A percentile compares a stretch with the other conserved stretches of the same genome.
Conservation (phyloP, 805 yeast genomes). For the Hanseniaspora taiwanica region DNA sequence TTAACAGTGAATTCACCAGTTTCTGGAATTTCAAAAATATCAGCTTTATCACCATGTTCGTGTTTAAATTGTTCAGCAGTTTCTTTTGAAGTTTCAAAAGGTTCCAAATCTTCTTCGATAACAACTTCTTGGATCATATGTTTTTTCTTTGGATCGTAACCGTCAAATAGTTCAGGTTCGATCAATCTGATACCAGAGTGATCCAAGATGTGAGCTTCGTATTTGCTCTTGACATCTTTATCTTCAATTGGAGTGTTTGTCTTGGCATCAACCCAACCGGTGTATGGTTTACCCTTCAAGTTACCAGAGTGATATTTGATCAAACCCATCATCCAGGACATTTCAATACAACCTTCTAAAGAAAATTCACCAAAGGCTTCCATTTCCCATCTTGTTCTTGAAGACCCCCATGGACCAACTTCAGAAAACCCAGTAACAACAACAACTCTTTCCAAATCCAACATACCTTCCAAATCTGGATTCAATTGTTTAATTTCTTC, state of each 20-base stretch:
- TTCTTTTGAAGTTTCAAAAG: constrained; percentile 89
- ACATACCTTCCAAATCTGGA: constrained; percentile 74
- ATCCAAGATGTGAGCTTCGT: constrained; percentile 76
- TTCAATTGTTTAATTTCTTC: constrained; percentile 55
- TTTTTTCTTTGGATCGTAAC: constrained; percentile 91
- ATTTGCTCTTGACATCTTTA: constrained; percentile 81
- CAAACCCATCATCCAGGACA: constrained; percentile 99
- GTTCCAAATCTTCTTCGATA: constrained; percentile 90
- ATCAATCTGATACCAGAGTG: constrained; percentile 95
- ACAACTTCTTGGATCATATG: constrained; percentile 90
- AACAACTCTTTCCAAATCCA: constrained; percentile 81
- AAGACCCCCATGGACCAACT: constrained; percentile 99
- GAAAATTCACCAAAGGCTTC: constrained; percentile 92
- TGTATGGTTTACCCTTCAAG: constrained; percentile 51
- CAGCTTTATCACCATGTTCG: constrained; percentile 90
- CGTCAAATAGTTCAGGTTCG: constrained; percentile 89
- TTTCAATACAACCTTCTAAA: constrained; percentile 93
- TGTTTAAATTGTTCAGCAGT: constrained; percentile 89
- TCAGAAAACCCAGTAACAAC: constrained; percentile 98
- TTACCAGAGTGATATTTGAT: constrained; percentile 88
- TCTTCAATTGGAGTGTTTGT: constrained; percentile 89
- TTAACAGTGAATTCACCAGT: constrained; percentile 87
- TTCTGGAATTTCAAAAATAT: constrained; percentile 76
- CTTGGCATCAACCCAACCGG: constrained; percentile 97
- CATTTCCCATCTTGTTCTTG: constrained; percentile 99